Conservation (phyloP, 768 basidiomycete genomes). For the Daedaleopsis nitida region DNA sequence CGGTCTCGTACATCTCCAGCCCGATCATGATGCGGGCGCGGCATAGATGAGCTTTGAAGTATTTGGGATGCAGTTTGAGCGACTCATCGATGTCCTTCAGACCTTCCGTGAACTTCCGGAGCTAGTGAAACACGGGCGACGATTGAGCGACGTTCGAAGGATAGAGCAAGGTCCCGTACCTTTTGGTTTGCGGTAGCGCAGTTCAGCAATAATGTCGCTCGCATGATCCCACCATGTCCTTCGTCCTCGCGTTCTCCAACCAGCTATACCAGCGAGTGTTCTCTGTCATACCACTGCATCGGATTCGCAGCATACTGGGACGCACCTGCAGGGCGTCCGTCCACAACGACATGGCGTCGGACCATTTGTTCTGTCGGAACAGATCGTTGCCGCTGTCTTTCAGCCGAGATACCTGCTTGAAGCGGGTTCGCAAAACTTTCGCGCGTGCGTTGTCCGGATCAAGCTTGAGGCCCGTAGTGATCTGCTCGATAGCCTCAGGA, state of each 20-base stretch:
- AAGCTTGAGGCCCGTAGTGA: constrained; percentile 61
- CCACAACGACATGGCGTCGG: constrained; percentile 68
- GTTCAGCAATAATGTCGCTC: constrained; percentile 75
- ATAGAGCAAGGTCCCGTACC: constrained; percentile 37
- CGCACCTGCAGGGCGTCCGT: constrained; percentile 64
- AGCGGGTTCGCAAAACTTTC: constrained; percentile 63
- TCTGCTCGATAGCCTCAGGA: constrained; percentile 66
- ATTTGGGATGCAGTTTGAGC: constrained; percentile 55
- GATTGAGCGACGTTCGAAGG: neutral
- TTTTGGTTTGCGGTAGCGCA: constrained; percentile 77
- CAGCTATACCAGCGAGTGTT: neutral
- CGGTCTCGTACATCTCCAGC: constrained; percentile 67
- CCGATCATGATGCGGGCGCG: constrained; percentile 74
- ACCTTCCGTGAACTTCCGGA: constrained; percentile 63
- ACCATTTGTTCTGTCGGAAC: constrained; percentile 58
- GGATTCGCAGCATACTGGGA: neutral
- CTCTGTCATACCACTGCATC: no score
- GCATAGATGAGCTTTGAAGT: constrained; percentile 81
- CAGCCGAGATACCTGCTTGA: constrained; percentile 71
- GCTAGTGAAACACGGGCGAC: constrained; percentile 37
- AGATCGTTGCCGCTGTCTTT: constrained; percentile 79
- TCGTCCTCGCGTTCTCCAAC: constrained; percentile 69
- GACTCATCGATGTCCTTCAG: constrained; percentile 67
- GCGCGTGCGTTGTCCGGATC: constrained; percentile 75
- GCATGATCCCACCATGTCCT: constrained; percentile 73